Conservation (phyloP, 1,284 basidiomycete species). For the Pterulicium gracile region DNA sequence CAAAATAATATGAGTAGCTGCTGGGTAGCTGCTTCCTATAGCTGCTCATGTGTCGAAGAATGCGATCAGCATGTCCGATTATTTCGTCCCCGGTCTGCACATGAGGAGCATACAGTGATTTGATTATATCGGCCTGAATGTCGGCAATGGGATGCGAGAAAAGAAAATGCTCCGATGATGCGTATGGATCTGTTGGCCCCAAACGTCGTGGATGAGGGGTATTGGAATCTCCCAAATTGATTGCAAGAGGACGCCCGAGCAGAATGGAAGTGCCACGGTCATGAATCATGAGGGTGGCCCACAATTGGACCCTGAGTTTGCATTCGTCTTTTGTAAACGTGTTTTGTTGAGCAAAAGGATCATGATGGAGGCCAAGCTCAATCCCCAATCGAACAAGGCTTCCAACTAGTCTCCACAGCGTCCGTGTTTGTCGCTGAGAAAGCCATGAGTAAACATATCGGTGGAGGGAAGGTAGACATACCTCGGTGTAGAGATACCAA, state of each 20-base stretch:
- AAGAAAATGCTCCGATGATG: slow-evolving; percentile 59
- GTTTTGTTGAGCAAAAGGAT: slow-evolving; percentile 53
- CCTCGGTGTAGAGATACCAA: slow-evolving; percentile 82
- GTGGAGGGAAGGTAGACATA: slow-evolving; percentile 15
- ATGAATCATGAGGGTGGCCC: slow-evolving; percentile 73
- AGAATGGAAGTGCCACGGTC: slow-evolving; percentile 77
- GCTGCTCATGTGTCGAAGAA: slow-evolving; percentile 62
- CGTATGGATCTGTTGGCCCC: slow-evolving; percentile 11
- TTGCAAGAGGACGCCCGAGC: slow-evolving; percentile 72
- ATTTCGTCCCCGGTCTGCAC: slow-evolving; percentile 54
- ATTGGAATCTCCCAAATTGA: slow-evolving; percentile 66
- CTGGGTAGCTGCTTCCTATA: slow-evolving; percentile 58
- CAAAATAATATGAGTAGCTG: slow-evolving; percentile 59
- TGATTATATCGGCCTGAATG: slow-evolving; percentile 78
- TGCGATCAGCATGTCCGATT: slow-evolving; percentile 64
- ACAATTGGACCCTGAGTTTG: slow-evolving; percentile 65
- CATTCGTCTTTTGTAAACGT: slow-evolving; percentile 65
- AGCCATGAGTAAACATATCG: slow-evolving; percentile 9
- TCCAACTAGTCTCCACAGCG: slow-evolving; percentile 74
- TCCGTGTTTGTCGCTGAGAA: slow-evolving; percentile 66
- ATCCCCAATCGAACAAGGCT: slow-evolving; percentile 69
- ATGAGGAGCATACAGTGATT: slow-evolving; percentile 66
- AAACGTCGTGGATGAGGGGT: slow-evolving; percentile 53
- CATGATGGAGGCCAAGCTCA: slow-evolving; percentile 74
- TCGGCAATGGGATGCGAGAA: slow-evolving; percentile 60